Evolutionary conservation across 2,329 filamentous ascomycete species (phyloP).

Genomic region (Botrytis fragariae): DNA sequence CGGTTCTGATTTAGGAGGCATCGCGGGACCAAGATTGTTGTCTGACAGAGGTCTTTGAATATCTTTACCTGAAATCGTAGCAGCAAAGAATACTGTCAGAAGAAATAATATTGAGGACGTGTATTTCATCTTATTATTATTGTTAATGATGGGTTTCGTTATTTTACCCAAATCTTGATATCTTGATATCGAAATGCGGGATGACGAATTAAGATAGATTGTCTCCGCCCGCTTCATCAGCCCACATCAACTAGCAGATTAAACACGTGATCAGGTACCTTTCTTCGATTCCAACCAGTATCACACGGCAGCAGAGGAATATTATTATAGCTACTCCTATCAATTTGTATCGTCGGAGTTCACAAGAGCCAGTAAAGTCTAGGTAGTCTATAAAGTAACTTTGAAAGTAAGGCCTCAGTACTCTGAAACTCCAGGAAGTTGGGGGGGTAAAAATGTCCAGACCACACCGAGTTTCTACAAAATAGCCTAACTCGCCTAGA

Average conservation of each 20-base stretch:
- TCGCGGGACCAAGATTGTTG: conserved; percentile 31
- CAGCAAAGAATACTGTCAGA: conserved; percentile 23
- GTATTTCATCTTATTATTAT: conserved; percentile 17
- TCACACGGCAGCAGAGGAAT: background rate
- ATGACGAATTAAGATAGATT: conserved; percentile 11
- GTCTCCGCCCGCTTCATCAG: background rate
- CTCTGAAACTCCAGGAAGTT: background rate
- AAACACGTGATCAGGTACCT: background rate
- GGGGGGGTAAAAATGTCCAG: background rate
- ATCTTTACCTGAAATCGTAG: conserved; percentile 16
- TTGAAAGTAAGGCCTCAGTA: background rate
- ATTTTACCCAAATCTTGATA: conserved; percentile 2
- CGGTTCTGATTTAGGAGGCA: conserved; percentile 28
- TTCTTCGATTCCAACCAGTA: too few relatives aligned
- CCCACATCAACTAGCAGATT: background rate
- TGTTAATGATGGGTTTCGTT: background rate
- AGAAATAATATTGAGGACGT: conserved; percentile 18
- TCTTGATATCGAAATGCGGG: conserved; percentile 12
- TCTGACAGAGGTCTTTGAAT: conserved; percentile 26
- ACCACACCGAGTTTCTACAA: background rate
- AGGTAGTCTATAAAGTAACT: background rate
- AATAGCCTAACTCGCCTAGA: background rate
- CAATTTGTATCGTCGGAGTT: background rate
- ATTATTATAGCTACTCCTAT: background rate
- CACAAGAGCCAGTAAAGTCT: background rate